Base-by-base conservation (phyloP, 345 rosid species). In the Hypericum androsaemum region DNA sequence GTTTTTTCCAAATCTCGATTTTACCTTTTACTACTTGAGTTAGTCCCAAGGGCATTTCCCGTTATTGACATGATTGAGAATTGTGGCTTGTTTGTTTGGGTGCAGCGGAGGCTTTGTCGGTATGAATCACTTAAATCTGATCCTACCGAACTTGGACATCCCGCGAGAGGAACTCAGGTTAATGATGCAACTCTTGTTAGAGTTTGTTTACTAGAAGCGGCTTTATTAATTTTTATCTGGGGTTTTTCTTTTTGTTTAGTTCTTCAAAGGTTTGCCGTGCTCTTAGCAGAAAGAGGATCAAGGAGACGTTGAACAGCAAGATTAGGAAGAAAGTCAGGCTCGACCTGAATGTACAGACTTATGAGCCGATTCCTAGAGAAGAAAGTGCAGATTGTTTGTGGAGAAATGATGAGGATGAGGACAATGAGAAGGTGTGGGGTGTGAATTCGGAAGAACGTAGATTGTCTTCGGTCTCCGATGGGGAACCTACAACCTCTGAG, bases 151-250 rank as follows among this genome's bases (percentile, higher is more conserved):
- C 42, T 62, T 63, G n/a, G 75, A 61, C 54, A 9, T 12, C 49
- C 5, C 17, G 28, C 74, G 36, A 36, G 46, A 66, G 44, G 69
- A 76, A 54, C 78, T 67, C 65, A 76, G 82, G 89, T 82, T 65
- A 9, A 41, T 63, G 41, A 8, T 7, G 35, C 11, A 12, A 5
- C 10, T 43, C 28, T 35, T 2, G 32, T 3, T 16, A 6, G 2
- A 5, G 0, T 0, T 11, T 52, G 7, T 38, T 48, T 36, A 39
- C 10, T 9, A 10, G 12, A 55, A 11, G 41, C 28, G n/a, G n/a
- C n/a, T 10, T 0, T 10, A 0, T 51, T 22, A 1, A 13, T 14
- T 36, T 51, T 32, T 7, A 40, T 56, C 37, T 50, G 10, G 12
- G 8, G 17, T 43, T 11, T 12, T 45, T 45, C 7, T 17, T 12